Percentiles rank a stretch among this genome's conserved stretches.
These are phyloP conservation scores for Rhododendron ferrugineum DNA, from an alignment of 148 eudicot genomes.

Conservation along the genomic window DNA sequence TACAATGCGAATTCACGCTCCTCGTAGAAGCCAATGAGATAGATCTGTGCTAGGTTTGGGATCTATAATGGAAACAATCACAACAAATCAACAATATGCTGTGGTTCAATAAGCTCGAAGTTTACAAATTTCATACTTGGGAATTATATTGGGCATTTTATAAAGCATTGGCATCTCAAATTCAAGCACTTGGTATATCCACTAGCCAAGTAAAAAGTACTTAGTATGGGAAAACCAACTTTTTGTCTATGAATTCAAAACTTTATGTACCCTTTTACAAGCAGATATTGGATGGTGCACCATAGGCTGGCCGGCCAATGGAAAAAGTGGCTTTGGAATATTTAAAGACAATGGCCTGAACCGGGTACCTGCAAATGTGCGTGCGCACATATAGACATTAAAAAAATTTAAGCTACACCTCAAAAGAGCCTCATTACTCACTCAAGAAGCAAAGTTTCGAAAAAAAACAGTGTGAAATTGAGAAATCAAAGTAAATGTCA, in stretches of 20 bases:
- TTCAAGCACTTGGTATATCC: not conserved
- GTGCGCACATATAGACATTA: not conserved
- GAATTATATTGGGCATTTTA: not conserved
- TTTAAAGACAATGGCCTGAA: slow-evolving; percentile 83
- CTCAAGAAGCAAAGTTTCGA: not conserved
- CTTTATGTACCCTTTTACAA: slow-evolving; percentile 66
- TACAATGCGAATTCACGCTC: slow-evolving; percentile 89
- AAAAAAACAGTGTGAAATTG: not conserved
- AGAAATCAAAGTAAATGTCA: not conserved
- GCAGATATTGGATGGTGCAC: slow-evolving; percentile 96
- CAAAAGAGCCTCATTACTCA: slow-evolving; percentile 1
- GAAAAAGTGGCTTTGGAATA: slow-evolving; percentile 90
- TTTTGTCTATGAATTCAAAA: not conserved
- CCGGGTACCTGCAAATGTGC: slow-evolving; percentile 56
- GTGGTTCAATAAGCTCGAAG: too few species aligned
- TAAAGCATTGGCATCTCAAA: not conserved
- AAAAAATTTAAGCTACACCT: not conserved
- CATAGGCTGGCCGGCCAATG: slow-evolving; percentile 95
- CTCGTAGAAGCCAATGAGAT: slow-evolving; percentile 87
- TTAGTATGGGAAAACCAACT: not conserved
- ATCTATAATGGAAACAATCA: slow-evolving; percentile 37
- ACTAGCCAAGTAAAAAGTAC: not conserved
- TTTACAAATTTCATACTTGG: not conserved
- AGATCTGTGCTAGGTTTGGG: slow-evolving; percentile 83
- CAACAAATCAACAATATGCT: not conserved